Conservation (phyloP, 2,329 filamentous ascomycete genomes). For the Metarhizium sp. region DNA sequence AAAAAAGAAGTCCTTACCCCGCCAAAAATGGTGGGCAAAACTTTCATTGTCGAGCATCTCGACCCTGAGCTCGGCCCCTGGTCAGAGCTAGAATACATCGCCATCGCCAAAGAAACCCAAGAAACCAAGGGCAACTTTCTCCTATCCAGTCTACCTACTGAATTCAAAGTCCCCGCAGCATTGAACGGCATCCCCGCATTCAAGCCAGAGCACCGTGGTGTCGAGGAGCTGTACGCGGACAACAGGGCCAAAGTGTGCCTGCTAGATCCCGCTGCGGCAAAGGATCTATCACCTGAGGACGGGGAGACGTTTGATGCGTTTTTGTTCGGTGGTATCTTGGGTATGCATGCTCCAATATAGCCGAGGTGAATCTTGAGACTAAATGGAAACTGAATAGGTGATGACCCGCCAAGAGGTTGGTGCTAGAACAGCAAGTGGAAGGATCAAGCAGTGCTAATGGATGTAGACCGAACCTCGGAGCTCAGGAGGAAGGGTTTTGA, state of each 20-base stretch:
- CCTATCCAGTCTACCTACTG: constrained; percentile 68
- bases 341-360: constrained; percentile 35
- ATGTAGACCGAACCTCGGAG: constrained; percentile 86
- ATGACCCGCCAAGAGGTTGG: constrained; percentile 85
- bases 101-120: constrained; percentile 75
- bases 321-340: constrained; percentile 90
- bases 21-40: constrained; percentile 46
- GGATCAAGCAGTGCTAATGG: background rate
- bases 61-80: constrained; percentile 89
- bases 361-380: background rate
- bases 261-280: constrained; percentile 73
- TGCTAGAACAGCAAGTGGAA: constrained; percentile 6
- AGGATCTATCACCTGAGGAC: constrained; percentile 78
- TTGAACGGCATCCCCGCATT: constrained; percentile 51
- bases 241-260: constrained; percentile 75
- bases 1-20: background rate
- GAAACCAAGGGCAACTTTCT: constrained; percentile 60
- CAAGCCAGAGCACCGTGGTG: constrained; percentile 62
- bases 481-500: constrained; percentile 87
- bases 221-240: constrained; percentile 71
- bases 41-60: constrained; percentile 92
- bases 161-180: constrained; percentile 54
- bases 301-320: constrained; percentile 79
- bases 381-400: constrained; percentile 44
- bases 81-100: constrained; percentile 87